Conservation (phyloP, 2,329 filamentous ascomycete genomes). For the Plenodomus tracheiphilus region DNA sequence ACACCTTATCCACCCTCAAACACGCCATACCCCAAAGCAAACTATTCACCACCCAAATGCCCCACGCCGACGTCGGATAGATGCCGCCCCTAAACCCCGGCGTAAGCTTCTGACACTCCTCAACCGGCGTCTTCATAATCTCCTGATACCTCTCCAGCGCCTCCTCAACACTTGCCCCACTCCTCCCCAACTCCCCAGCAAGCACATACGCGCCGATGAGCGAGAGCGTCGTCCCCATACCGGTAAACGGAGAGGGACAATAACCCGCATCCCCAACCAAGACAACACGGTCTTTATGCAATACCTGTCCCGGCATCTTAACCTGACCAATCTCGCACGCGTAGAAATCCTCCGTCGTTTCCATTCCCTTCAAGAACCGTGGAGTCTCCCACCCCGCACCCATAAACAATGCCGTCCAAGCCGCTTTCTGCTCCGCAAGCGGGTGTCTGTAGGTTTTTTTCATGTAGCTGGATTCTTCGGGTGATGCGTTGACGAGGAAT, state of each 20-base stretch:
- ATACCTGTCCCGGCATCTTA: constrained; percentile 41
- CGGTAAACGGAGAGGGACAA: constrained; percentile 27
- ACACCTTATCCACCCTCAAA: constrained; percentile 42
- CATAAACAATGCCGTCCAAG: constrained; percentile 33
- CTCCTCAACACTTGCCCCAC: constrained; percentile 10
- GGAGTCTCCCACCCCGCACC: constrained; percentile 52
- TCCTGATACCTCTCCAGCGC: constrained; percentile 29
- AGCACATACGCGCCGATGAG: constrained; percentile 45
- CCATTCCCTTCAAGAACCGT: constrained; percentile 48
- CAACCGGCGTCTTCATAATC: constrained; percentile 18
- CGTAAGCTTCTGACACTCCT: constrained; percentile 22
- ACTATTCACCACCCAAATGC: constrained; percentile 37
- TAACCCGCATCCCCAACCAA: constrained; percentile 58
- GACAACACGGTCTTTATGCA: constrained; percentile 52
- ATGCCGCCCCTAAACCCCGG: neutral
- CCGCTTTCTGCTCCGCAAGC: constrained; percentile 45
- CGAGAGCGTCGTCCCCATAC: constrained; percentile 34
- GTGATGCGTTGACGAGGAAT: constrained; percentile 18
- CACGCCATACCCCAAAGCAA: constrained; percentile 35
- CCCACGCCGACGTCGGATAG: constrained; percentile 36
- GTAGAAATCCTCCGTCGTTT: constrained; percentile 52
- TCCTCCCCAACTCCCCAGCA: constrained; percentile 38
- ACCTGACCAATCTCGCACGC: constrained; percentile 50
- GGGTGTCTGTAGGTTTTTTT: constrained; percentile 30
- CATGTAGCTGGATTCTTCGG: constrained; percentile 6